phyloP scores from a whole-genome alignment of 108 stramenopile genomes.

The Thalassiosira profunda region DNA sequence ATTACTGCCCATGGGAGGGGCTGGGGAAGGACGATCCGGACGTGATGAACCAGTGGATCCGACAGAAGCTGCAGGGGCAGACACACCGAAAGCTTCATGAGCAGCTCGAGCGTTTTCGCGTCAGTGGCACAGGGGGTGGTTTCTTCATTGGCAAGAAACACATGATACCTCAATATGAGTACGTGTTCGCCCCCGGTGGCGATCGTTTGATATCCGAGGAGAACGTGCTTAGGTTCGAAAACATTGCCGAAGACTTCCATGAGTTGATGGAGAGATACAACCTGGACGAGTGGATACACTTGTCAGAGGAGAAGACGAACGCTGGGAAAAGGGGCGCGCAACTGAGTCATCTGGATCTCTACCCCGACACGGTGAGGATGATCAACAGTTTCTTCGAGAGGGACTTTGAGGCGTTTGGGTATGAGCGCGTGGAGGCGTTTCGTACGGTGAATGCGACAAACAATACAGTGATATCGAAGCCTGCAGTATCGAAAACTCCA shows the following conservation, averaged over 20 bases:
- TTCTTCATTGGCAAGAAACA: conserved; percentile 15
- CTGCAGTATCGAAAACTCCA: too few species aligned
- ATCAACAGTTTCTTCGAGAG: conserved; percentile 5
- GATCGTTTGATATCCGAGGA: conserved; percentile 5
- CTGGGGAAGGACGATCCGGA: conserved; percentile 13
- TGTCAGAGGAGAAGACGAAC: conserved; percentile 11
- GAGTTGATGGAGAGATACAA: conserved; percentile 45
- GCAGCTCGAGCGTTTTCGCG: too few species aligned
- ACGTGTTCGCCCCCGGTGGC: conserved; percentile 17
- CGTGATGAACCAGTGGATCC: conserved; percentile 20
- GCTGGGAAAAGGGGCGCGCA: neutral
- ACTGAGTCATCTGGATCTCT: conserved; percentile 16
- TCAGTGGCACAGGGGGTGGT: too few species aligned
- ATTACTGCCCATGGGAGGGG: conserved; percentile 42
- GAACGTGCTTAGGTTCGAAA: conserved; percentile 38
- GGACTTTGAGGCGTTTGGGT: conserved; percentile 31
- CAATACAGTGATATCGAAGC: too few species aligned
- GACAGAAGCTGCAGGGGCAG: neutral
- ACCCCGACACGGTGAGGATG: neutral
- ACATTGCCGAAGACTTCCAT: conserved; percentile 40
- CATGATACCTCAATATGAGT: conserved; percentile 14
- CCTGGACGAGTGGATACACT: neutral
- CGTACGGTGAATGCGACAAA: too few species aligned
- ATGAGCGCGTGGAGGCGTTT: conserved; percentile 19
- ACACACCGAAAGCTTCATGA: neutral